Evolutionary conservation across 371 early-diverging fungal genomes (phyloP), one percentile per base, ranked within the genome.

Genomic region (Rhizopus microsporus): DNA sequence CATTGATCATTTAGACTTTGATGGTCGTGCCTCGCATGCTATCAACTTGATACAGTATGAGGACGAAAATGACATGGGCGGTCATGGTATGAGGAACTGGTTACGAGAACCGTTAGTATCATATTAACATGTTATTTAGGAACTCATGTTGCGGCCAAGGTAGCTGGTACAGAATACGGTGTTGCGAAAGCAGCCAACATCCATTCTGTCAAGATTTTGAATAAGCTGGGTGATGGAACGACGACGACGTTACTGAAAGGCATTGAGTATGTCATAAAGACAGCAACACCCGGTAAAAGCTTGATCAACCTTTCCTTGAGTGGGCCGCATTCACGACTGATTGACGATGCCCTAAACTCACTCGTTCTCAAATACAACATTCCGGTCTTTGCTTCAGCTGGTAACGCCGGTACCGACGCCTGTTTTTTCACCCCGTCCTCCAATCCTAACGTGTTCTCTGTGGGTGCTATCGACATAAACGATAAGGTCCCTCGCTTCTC

Each of bases 131-230:
- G 51, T 65, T 80, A 46, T 61, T 67, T 29, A 63, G 82, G 89
- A 0, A 93, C 93, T 1, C 93, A 92, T 73, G 91, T 90, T 7
- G 87, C 92, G 3, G 92, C 85, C 12, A 79, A 85, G 17, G 81
- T 90, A 39, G 88, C 77, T 31, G 92, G 93, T 1, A 67, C 72
- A 13, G 75, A 69, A 3, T 85, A 79, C 67, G 94, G 92, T 32
- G 86, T 93, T 3, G 89, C 92, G 17, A 92, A 91, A 58, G 77
- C 83, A 33, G 89, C 88, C 0, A 79, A 68, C 3, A 74, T 93
- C 35, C 76, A 85, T 31, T 87, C 90, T 0, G 87, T 93, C 30
- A 92, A 92, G 59, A 87, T 80, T 2, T 59, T 83, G 7, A 78
- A 82, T 57, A 57, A 73, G 35, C 51, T 62, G 1, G 88, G 86